These are phyloP conservation scores for Solanum megistacrolobum DNA, from an alignment of 257 asterid genomes.

Conservation along the genomic window DNA sequence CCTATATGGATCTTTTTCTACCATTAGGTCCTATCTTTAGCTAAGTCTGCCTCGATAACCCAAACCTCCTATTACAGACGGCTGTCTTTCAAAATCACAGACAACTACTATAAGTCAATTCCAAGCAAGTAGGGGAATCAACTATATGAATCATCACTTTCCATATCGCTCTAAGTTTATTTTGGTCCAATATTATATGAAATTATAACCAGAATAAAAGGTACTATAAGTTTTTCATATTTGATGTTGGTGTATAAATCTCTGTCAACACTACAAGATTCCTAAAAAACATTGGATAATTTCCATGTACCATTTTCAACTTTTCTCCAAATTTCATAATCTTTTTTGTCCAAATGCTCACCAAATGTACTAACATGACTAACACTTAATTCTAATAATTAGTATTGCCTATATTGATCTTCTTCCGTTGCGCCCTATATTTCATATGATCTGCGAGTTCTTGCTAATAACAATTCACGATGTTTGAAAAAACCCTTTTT, in stretches of 20 bases:
- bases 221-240: not conserved
- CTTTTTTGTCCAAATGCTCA: too few species aligned
- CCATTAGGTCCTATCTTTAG: not conserved
- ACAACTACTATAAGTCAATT: not conserved
- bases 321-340: too few species aligned
- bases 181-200: not conserved
- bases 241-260: not conserved
- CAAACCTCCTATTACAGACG: not conserved
- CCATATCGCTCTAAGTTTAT: not conserved
- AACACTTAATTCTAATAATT: not conserved
- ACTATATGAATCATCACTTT: not conserved
- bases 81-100: not conserved
- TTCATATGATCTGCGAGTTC: not conserved
- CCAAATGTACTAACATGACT: not conserved
- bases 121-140: not conserved
- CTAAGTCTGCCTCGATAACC: not conserved
- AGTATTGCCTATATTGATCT: not conserved
- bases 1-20: not conserved
- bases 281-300: not conserved
- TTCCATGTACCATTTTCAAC: too few species aligned
- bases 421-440: not conserved
- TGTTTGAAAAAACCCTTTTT: not conserved
- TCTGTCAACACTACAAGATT: not conserved
- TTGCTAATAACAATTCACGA: not conserved
- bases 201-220: not conserved